Percentiles rank a stretch among this genome's conserved stretches.
phyloP scores from a whole-genome alignment of 148 eudicot genomes.

The Limonium bicolor region DNA sequence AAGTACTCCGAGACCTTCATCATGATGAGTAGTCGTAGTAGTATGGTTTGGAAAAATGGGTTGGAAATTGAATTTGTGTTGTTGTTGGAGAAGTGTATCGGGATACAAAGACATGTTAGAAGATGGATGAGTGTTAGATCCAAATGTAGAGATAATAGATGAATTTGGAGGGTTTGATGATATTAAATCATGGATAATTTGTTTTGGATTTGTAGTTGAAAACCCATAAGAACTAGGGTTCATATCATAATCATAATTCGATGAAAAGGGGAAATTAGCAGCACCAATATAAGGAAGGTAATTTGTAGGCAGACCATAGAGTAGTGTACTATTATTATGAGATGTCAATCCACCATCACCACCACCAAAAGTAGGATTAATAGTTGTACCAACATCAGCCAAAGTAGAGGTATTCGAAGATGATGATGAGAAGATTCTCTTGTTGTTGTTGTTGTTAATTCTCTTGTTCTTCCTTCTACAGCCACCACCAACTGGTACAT shows the following conservation, averaged over 20 bases:
- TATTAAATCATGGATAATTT: constrained; percentile 19
- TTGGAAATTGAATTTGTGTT: constrained; percentile 16
- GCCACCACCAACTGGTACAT: constrained; percentile 46
- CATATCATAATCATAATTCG: constrained; percentile 26
- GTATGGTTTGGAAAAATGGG: constrained; percentile 25
- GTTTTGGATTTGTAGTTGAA: constrained; percentile 2
- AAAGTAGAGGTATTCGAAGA: constrained; percentile 6
- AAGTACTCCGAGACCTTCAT: constrained; percentile 12
- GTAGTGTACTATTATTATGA: constrained; percentile 7
- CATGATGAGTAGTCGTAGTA: no score
- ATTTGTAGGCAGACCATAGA: constrained; percentile 19
- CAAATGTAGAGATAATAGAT: constrained; percentile 12
- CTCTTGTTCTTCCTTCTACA: constrained; percentile 51
- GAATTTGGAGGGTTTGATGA: constrained; percentile 21
- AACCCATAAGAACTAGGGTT: constrained; percentile 1
- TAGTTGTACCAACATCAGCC: neutral
- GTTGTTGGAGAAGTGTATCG: constrained; percentile 16
- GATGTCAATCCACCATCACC: neutral
- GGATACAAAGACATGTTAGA: constrained; percentile 22
- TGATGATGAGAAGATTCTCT: constrained; percentile 4
- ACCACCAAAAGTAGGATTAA: constrained; percentile 1
- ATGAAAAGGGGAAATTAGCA: constrained; percentile 16
- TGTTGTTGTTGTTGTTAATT: constrained; percentile 12
- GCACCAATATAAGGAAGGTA: constrained; percentile 13
- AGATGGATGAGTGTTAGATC: constrained; percentile 9